Base-by-base conservation (phyloP, 768 basidiomycete genomes). In the Termitomyces sp. region DNA sequence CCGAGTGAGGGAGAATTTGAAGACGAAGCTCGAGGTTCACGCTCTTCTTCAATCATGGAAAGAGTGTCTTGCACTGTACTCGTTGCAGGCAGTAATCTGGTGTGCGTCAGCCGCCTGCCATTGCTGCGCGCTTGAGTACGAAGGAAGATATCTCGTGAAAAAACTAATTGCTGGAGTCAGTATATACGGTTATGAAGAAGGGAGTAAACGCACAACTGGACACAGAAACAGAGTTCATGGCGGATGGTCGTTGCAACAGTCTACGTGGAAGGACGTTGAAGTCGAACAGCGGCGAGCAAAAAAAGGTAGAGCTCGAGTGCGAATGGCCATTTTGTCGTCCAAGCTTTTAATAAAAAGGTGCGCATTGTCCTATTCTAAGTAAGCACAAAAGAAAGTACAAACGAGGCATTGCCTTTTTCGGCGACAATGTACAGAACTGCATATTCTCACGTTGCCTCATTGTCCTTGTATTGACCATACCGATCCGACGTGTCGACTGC, bases 1-100 rank as follows among this genome's bases (percentile, higher is more conserved):
- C 49, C 44, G 46, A 58, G 52, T 21, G 61, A 58, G 43, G 60
- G 57, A 10, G 58, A 60, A 26, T 52, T 62, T 7, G 60, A 57
- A 9, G 55, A 43, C 23, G 61, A 61, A 19, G 60, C 41, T 12
- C 65, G 62, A n/a, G 62, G 50, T 37, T 66, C 70, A 46, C 73
- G 69, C n/a, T 65, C 70, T 57, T 74, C 71, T 49, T 74, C 71
- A 43, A 73, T 73, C 37, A 71, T 67, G 45, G 70, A 65, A 54
- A 73, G 64, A 43, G 58, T 55, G 44, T 61, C 60, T 11, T 60
- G 64, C 7, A 49, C 55, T 47, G 54, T 38, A 41, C 60, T 66
- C 33, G 64, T 55, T 15, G 63, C 56, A 52, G 56, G 55, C 42
- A 54, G 60, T 52, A 50, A 31, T 53, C 59, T 60, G 51, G 52